phyloP scores from a whole-genome alignment of 2,329 filamentous ascomycete genomes.

The Coniella lustricola region DNA sequence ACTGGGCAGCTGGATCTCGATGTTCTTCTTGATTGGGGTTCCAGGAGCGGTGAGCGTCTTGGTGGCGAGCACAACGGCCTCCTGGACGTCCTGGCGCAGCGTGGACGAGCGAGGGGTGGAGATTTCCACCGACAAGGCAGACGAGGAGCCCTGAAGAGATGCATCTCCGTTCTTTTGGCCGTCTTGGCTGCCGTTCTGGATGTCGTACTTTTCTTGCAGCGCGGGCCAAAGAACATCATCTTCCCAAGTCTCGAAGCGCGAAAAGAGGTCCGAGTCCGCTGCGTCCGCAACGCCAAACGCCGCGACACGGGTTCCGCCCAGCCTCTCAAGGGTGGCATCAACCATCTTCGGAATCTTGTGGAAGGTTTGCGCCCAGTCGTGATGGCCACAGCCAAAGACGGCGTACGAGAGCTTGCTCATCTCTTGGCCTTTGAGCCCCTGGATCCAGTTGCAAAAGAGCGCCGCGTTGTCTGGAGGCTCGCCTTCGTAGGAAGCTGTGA shows the following conservation, averaged over 20 bases:
- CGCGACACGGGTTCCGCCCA: slow-evolving; percentile 39
- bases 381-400: slow-evolving; percentile 59
- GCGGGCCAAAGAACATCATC: slow-evolving; percentile 43
- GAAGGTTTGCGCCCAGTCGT: slow-evolving; percentile 54
- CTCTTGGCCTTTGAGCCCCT: slow-evolving; percentile 38
- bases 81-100: slow-evolving; percentile 52
- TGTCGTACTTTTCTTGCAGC: slow-evolving; percentile 33
- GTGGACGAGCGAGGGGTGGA: slow-evolving; percentile 45
- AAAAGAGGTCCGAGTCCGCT: slow-evolving; percentile 54
- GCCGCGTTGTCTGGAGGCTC: slow-evolving; percentile 63
- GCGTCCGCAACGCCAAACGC: slow-evolving; percentile 50
- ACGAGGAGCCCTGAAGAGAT: slow-evolving; percentile 25
- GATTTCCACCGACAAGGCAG: slow-evolving; percentile 36
- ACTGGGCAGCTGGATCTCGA: slow-evolving; percentile 60
- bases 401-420: slow-evolving; percentile 53
- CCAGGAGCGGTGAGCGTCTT: slow-evolving; percentile 40
- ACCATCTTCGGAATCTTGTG: slow-evolving; percentile 57
- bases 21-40: slow-evolving; percentile 52
- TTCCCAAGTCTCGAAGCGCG: slow-evolving; percentile 57
- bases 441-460: slow-evolving; percentile 61
- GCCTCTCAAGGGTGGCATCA: slow-evolving; percentile 41
- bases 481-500: slow-evolving; percentile 65
- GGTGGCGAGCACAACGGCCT: slow-evolving; percentile 49
- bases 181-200: slow-evolving; percentile 9
- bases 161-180: neutral